Percentiles rank a stretch among this genome's conserved stretches.
These are phyloP conservation scores for Pseudocercospora fuligena DNA, from an alignment of 2,329 filamentous ascomycete species.

Conservation along the genomic window DNA sequence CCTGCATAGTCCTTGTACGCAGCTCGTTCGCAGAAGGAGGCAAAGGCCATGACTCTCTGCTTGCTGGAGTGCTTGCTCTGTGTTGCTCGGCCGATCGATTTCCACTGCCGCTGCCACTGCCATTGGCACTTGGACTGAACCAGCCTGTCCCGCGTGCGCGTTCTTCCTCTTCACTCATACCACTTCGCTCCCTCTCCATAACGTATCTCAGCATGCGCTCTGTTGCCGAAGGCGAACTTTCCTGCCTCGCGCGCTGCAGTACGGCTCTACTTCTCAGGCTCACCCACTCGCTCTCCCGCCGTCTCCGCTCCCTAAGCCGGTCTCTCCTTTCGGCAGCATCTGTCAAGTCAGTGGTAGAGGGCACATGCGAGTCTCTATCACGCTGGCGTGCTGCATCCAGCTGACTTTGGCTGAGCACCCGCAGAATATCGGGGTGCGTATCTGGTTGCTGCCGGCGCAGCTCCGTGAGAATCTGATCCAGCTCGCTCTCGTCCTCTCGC, in stretches of 20 bases:
- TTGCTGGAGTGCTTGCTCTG: conserved; percentile 16
- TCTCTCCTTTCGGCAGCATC: conserved; percentile 34
- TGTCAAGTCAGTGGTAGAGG: conserved; percentile 34
- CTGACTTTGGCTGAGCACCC: conserved; percentile 44
- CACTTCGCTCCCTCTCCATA: conserved; percentile 45
- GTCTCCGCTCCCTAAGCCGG: conserved; percentile 36
- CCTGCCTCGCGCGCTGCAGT: conserved; percentile 40
- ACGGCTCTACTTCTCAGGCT: conserved; percentile 40
- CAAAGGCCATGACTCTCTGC: conserved; percentile 32
- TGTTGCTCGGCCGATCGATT: conserved; percentile 27
- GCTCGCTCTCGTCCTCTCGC: conserved; percentile 43
- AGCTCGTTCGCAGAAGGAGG: conserved; percentile 32
- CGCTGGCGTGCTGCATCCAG: conserved; percentile 41
- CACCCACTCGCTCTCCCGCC: conserved; percentile 37
- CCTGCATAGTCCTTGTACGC: conserved; percentile 30
- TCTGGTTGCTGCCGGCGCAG: conserved; percentile 45
- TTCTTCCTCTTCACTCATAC: conserved; percentile 41
- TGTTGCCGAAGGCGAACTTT: conserved; percentile 39
- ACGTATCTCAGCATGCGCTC: conserved; percentile 48
- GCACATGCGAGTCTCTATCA: conserved; percentile 31
- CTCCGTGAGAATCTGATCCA: conserved; percentile 48
- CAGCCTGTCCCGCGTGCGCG: conserved; percentile 41
- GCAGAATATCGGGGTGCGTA: conserved; percentile 46
- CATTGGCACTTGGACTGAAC: conserved; percentile 31
- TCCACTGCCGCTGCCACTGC: conserved; percentile 9